Evolutionary conservation across 129 eudicot species (phyloP).

Genomic region (Chrysanthemum makinoi): DNA sequence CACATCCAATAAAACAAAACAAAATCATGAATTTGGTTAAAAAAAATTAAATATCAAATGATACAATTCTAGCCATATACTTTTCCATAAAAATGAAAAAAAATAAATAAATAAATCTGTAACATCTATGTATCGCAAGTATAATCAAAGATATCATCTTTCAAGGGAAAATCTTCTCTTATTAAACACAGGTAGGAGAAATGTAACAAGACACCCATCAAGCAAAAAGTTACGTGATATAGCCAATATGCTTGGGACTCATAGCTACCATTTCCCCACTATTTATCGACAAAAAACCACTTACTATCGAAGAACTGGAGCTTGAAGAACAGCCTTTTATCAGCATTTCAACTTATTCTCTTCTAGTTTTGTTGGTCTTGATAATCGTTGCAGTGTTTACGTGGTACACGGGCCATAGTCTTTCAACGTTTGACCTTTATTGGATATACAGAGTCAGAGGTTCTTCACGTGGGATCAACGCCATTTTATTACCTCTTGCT

Average conservation of each 20-base stretch:
- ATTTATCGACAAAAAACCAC: slow-evolving; percentile 47
- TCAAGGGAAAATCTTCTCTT: too few relatives aligned
- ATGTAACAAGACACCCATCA: slow-evolving; percentile 38
- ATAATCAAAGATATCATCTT: too few relatives aligned
- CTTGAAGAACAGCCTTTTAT: slow-evolving; percentile 45
- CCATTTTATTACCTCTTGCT: slow-evolving; percentile 52
- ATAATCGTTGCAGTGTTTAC: slow-evolving; percentile 54
- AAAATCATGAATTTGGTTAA: too few relatives aligned
- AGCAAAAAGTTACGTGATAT: slow-evolving; percentile 46
- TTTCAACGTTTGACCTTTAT: slow-evolving; percentile 69
- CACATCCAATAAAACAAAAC: too few relatives aligned
- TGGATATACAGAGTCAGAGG: slow-evolving; percentile 93
- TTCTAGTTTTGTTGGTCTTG: slow-evolving; percentile 50
- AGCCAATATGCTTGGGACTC: slow-evolving; percentile 54
- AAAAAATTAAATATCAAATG: too few relatives aligned
- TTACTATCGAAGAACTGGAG: slow-evolving; percentile 37
- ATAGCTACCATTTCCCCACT: slow-evolving; percentile 74
- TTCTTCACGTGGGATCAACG: slow-evolving; percentile 74
- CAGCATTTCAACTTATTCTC: slow-evolving; percentile 38
- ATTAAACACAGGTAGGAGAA: slow-evolving; percentile 27
- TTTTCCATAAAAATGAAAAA: too few relatives aligned
- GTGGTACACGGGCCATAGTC: slow-evolving; percentile 49
- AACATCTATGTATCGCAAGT: too few relatives aligned
- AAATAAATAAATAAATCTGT: too few relatives aligned
- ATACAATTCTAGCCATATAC: too few relatives aligned